These are phyloP conservation scores for Apiotrichum mycotoxinovorans DNA, from an alignment of 1,284 basidiomycete species.

Conservation along the genomic window DNA sequence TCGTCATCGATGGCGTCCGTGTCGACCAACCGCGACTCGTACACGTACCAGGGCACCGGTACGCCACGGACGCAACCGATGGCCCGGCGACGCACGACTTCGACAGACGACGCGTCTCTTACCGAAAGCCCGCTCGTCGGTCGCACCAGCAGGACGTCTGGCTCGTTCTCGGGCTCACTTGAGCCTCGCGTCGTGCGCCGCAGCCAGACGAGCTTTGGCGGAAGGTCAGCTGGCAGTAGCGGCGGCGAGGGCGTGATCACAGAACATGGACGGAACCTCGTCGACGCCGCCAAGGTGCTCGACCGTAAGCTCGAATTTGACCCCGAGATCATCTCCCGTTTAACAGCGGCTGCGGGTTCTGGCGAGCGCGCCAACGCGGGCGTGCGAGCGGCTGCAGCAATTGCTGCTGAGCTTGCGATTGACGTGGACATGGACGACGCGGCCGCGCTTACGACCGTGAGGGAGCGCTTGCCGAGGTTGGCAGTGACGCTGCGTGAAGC, in stretches of 20 bases:
- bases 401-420: conserved; percentile 27
- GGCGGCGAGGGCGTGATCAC: conserved; percentile 15
- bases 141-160: conserved; percentile 10
- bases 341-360: conserved; percentile 25
- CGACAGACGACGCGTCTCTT: conserved; percentile 5
- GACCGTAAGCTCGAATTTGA: conserved; percentile 25
- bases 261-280: conserved; percentile 41
- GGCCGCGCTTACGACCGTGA: conserved; percentile 8
- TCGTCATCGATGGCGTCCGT: conserved; percentile 34
- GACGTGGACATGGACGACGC: conserved; percentile 28
- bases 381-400: conserved; percentile 25
- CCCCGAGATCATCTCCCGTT: conserved; percentile 26
- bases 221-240: conserved; percentile 4
- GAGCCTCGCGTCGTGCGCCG: conserved; percentile 13
- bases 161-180: neutral
- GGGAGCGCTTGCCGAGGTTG: conserved; percentile 26
- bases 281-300: conserved; percentile 37
- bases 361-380: conserved; percentile 33
- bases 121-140: conserved; percentile 19
- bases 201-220: conserved; percentile 15
- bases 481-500: conserved; percentile 34
- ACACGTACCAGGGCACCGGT: conserved; percentile 16
- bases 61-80: conserved; percentile 25
- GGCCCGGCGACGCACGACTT: conserved; percentile 9
- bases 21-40: conserved; percentile 32